Evolutionary conservation across 306 rosid species (phyloP).

Genomic region (Pyrus bretschneideri): DNA sequence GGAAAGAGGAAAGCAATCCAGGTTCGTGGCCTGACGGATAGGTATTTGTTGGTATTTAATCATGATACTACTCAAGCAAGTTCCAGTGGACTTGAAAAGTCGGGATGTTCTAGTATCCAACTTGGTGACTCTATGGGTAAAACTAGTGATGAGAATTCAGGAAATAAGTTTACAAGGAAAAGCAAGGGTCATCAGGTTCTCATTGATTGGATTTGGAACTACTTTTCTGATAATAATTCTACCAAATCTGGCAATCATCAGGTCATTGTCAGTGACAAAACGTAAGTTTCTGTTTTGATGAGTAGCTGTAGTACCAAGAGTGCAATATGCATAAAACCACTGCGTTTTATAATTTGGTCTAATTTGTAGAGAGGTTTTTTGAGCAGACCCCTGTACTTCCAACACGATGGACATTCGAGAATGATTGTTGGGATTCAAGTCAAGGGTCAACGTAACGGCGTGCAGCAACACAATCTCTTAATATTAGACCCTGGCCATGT

Average conservation of each 20-base stretch:
- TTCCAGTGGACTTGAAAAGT: slow-evolving; percentile 21
- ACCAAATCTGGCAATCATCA: slow-evolving; percentile 24
- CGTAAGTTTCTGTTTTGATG: slow-evolving; percentile 31
- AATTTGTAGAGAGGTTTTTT: slow-evolving; percentile 23
- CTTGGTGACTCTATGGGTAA: slow-evolving; percentile 13
- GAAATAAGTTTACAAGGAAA: slow-evolving; percentile 14
- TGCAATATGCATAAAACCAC: not conserved
- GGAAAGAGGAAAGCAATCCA: slow-evolving; percentile 33
- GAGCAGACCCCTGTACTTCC: slow-evolving; percentile 76
- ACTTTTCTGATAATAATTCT: slow-evolving; percentile 48
- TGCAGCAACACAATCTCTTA: slow-evolving; percentile 47
- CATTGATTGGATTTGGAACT: slow-evolving; percentile 78
- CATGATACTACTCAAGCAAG: slow-evolving; percentile 10
- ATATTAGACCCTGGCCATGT: slow-evolving; percentile 78
- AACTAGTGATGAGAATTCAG: slow-evolving; percentile 11
- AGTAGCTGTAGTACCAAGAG: not conserved
- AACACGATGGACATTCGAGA: slow-evolving; percentile 89
- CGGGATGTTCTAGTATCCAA: slow-evolving; percentile 5
- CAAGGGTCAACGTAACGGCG: slow-evolving; percentile 32
- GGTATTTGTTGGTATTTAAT: slow-evolving; percentile 11
- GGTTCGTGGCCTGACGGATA: slow-evolving; percentile 42
- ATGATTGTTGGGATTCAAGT: slow-evolving; percentile 77
- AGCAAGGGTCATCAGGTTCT: slow-evolving; percentile 54
- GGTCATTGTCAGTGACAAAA: slow-evolving; percentile 50
- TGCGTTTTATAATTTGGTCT: slow-evolving; percentile 16